Evolutionary conservation across 2,329 filamentous ascomycete genomes (phyloP).

Genomic region (Ampelomyces quisqualis): DNA sequence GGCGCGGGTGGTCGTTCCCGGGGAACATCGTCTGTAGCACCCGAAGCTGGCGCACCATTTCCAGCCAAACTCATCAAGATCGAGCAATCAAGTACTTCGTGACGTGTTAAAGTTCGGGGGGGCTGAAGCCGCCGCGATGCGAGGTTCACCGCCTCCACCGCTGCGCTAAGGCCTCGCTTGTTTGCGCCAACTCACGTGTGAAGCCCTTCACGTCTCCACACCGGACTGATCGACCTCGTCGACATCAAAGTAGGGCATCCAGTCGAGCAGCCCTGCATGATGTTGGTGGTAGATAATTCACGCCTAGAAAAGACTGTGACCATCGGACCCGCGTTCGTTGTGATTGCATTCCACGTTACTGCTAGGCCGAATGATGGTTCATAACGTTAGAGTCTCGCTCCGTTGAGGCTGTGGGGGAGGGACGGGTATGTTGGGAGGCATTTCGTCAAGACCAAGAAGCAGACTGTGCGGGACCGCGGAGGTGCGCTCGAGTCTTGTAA

Average conservation of each 20-base stretch:
- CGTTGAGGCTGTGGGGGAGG: constrained; percentile 33
- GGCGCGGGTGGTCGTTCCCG: constrained; percentile 30
- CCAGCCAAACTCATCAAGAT: constrained; percentile 39
- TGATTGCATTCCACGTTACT: too few relatives aligned
- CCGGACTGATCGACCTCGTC: background rate
- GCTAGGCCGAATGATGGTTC: constrained; percentile 29
- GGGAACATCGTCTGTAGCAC: constrained; percentile 39
- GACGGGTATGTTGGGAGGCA: constrained; percentile 33
- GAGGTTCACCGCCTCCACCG: constrained; percentile 18
- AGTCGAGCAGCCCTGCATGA: too few relatives aligned
- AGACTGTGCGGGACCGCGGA: background rate
- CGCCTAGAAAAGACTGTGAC: too few relatives aligned
- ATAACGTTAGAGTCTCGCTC: too few relatives aligned
- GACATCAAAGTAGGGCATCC: too few relatives aligned
- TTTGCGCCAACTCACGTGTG: constrained; percentile 12
- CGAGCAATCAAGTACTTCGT: constrained; percentile 7
- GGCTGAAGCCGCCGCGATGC: constrained; percentile 16
- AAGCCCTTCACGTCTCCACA: background rate
- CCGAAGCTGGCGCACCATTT: constrained; percentile 42
- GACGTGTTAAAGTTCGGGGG: constrained; percentile 24
- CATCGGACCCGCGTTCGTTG: too few relatives aligned
- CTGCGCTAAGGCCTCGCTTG: constrained; percentile 13
- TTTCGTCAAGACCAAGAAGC: constrained; percentile 12
- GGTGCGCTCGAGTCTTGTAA: too few relatives aligned
- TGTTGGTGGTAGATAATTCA: too few relatives aligned